Evolutionary conservation across 495 filamentous ascomycete genomes (phyloP).

Genomic region (Apiosordaria backusii): DNA sequence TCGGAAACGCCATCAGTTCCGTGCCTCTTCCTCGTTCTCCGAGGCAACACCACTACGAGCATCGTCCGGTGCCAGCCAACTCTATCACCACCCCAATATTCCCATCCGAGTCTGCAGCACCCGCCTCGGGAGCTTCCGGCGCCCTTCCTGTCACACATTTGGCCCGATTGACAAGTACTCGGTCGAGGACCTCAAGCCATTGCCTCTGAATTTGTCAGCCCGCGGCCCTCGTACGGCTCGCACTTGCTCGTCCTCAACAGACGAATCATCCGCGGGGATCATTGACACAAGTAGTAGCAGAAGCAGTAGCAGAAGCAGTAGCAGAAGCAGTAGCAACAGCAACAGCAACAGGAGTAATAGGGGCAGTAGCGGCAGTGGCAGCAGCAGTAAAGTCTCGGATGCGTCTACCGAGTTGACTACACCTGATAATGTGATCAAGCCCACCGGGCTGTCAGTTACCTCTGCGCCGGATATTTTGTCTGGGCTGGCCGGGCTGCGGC

Average conservation of each 20-base stretch:
- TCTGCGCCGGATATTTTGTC: background rate
- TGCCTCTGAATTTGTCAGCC: background rate
- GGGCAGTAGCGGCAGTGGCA: background rate
- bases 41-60: background rate
- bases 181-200: conserved; percentile 2
- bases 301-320: background rate
- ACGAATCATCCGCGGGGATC: background rate
- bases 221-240: background rate
- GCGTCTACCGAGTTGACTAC: background rate
- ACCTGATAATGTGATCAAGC: background rate
- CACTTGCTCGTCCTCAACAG: background rate
- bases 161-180: background rate
- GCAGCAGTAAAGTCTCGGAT: background rate
- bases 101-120: background rate
- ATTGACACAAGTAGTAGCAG: background rate
- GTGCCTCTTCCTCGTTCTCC: background rate
- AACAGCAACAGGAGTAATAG: background rate
- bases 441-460: background rate
- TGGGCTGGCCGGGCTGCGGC: background rate
- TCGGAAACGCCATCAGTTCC: background rate
- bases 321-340: background rate
- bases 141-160: conserved; percentile 7
- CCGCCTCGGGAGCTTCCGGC: background rate
- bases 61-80: background rate
- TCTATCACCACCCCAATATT: background rate